phyloP scores from a whole-genome alignment of 208 protist species.

The Acanthamoeba sp. region DNA sequence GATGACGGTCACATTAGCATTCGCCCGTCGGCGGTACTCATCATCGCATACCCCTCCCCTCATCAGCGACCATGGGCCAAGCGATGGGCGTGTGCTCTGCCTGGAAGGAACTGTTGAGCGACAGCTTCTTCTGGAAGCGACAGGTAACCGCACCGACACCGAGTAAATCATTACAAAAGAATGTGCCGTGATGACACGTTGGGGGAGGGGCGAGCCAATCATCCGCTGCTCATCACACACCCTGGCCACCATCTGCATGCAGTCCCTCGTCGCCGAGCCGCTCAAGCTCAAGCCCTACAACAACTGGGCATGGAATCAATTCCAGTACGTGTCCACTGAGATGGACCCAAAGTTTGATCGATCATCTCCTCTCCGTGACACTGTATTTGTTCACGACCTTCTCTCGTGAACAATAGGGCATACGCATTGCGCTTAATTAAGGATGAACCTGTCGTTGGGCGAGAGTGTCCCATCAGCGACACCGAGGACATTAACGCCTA shows the following conservation, averaged over 20 bases:
- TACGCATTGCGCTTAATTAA: background rate
- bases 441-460: background rate
- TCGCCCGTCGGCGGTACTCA: background rate
- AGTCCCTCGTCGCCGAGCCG: conserved; percentile 42
- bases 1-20: background rate
- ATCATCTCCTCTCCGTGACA: background rate
- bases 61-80: conserved; percentile 16
- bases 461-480: background rate
- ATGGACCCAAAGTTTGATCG: background rate
- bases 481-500: background rate
- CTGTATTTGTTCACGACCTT: background rate
- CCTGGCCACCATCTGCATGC: background rate
- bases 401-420: background rate
- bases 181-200: no score
- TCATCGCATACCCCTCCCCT: background rate
- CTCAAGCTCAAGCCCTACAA: conserved; percentile 36
- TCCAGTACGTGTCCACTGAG: background rate
- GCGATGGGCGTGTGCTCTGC: conserved; percentile 24
- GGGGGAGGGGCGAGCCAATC: background rate
- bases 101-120: conserved; percentile 52
- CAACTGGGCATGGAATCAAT: conserved; percentile 30
- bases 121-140: conserved; percentile 70
- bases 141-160: background rate
- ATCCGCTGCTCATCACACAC: background rate
- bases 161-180: no score